Evolutionary conservation across 495 filamentous ascomycete genomes (phyloP), one percentile per base, ranked within the genome.

Genomic region (Eremomyces bilateralis): DNA sequence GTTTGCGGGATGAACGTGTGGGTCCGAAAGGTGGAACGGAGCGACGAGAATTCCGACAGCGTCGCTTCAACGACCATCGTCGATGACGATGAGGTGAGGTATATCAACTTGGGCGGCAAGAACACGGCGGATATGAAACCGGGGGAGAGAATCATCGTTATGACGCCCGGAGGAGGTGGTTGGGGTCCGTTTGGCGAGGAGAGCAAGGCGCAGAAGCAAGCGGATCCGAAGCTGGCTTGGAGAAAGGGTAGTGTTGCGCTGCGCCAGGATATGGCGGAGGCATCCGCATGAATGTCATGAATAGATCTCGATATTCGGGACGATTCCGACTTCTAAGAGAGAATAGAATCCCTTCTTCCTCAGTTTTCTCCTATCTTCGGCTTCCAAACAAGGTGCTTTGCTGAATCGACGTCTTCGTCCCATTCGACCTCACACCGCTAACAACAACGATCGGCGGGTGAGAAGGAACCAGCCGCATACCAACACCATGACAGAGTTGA

Each of bases 71-170:
- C 20, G 8, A 44, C 41, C 31, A 45, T 40, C 17, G 45, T 43
- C 19, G 41, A 30, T 25, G 48, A 49, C 27, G 62, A 67, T 39
- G 73, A 76, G 43, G 69, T 76, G 46, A 58, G 79, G 28, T 58
- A 57, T 20, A 78, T 95, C 42, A 92, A 84, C 48, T 52, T 94
- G 30, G 88, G 85, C 0, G 83, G 73, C 5, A 97, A 97, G 65
- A 94, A 94, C 50, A 92, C 80, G 12, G 83, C 85, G 17, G 62
- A 66, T 6, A 90, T 94, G 71, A 61, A 73, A 44, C 60, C 69
- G 0, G 85, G 88, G 16, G 88, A 97, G 51, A 65, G 83, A 5
- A 81, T 97, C 42, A 75, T 95, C 37, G 63, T 77, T 17, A 56
- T 53, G 33, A 80, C 76, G 11, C 76, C 76, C 3, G 76, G 76